A percentile compares a stretch with the other conserved stretches of the same genome.
These are phyloP conservation scores for Malassezia slooffiae DNA, from an alignment of 1,284 basidiomycete genomes.

Conservation along the genomic window DNA sequence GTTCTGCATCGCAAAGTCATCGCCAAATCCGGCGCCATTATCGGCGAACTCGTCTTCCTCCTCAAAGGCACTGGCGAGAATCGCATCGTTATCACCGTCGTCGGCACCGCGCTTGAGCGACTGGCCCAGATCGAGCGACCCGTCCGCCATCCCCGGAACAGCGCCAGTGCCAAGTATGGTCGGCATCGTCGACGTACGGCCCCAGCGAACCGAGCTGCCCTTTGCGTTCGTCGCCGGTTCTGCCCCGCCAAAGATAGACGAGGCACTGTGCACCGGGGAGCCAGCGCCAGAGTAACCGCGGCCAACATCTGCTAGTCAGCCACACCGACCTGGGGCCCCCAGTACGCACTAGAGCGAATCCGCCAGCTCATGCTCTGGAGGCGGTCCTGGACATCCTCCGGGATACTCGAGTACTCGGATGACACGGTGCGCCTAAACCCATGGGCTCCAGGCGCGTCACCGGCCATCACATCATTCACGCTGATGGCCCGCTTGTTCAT, in stretches of 20 bases:
- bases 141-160: background rate
- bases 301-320: slow-evolving; percentile 13
- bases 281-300: slow-evolving; percentile 10
- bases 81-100: slow-evolving; percentile 9
- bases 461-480: slow-evolving; percentile 4
- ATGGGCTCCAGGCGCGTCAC: background rate
- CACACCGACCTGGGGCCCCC: too few relatives aligned
- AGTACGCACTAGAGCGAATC: slow-evolving; percentile 15
- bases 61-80: slow-evolving; percentile 7
- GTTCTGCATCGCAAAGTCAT: background rate
- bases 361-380: slow-evolving; percentile 18
- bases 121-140: too few relatives aligned
- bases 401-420: slow-evolving; percentile 9
- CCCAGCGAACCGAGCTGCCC: slow-evolving; percentile 3
- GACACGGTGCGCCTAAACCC: slow-evolving; percentile 8
- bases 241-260: too few relatives aligned
- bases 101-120: slow-evolving; percentile 6
- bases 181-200: slow-evolving; percentile 10
- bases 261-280: too few relatives aligned
- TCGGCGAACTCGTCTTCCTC: slow-evolving; percentile 1
- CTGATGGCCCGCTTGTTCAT: slow-evolving; percentile 11
- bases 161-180: slow-evolving; percentile 2
- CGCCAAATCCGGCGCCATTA: background rate
- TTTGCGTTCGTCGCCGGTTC: too few relatives aligned
- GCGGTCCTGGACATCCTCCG: slow-evolving; percentile 8